Base-by-base conservation (phyloP, 176 grass and related monocot genomes). In the Oryza meridionalis region DNA sequence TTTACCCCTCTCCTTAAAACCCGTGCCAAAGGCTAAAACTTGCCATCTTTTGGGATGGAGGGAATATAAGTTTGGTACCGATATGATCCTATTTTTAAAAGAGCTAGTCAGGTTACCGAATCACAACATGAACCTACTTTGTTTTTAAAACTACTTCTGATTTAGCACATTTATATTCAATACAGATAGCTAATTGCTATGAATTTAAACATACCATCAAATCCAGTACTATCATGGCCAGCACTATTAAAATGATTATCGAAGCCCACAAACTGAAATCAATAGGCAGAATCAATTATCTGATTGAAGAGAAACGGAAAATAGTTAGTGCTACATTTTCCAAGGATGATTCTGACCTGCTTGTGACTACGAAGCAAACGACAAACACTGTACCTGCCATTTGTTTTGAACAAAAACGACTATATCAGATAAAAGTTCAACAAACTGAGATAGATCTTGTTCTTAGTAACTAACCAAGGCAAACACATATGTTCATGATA, bases 211-310 rank as follows among this genome's bases (percentile, higher is more conserved):
- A 61, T 96, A 99, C 96, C 96, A 99, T 93, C 87, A 99, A 65
- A 81, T 99, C 89, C 64, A 99, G 72, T 61, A 96, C 83, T 81
- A 99, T 96, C 96, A 99, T 99, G 3, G 82, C 82, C 75, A 94
- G 75, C 11, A 94, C 91, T 62, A 81, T 47, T 19, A 90, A 92
- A 90, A 99, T 99, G 85, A 94, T 94, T 65, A 81, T 68, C 53
- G 96, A 94, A 86, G 91, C 90, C 93, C 96, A 99, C 67, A 99
- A 62, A 86, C 96, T 99, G 91, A 86, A 91, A 90, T 12, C 43
- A 19, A 73, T 13, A 92, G 22, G 63, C 42, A 83, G 27, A 80
- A 81, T 64, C 19, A 69, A 90, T 75, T 19, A 70, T 83, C 51
- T 19, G 83, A 49, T 50, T 67, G 33, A 68, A 46, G 46, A 82